phyloP scores from a whole-genome alignment of 73 alveolate species.

The Tetrahymena malaccensis region DNA sequence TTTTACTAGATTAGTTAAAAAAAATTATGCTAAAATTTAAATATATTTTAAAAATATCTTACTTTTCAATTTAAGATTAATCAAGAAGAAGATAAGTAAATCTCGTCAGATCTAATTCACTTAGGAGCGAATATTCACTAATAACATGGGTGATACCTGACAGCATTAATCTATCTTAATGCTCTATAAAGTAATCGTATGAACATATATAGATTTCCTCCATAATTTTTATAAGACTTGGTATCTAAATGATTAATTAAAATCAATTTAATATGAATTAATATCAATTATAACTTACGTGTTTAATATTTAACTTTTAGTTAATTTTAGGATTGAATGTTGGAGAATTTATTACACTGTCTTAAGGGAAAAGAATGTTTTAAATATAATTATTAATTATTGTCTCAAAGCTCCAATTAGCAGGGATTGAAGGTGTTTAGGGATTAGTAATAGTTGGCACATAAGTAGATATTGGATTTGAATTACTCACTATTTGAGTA shows the following conservation, averaged over 20 bases:
- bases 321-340: constrained; percentile 2
- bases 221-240: constrained; percentile 38
- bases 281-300: not conserved
- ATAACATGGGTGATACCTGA: constrained; percentile 80
- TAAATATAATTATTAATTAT: constrained; percentile 21
- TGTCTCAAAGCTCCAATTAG: not conserved
- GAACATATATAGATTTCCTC: constrained; percentile 46
- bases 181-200: constrained; percentile 18
- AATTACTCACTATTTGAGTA: constrained; percentile 88
- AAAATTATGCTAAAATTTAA: not conserved
- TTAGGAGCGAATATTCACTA: constrained; percentile 42
- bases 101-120: constrained; percentile 43
- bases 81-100: constrained; percentile 47
- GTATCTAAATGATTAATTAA: not conserved
- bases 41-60: constrained; percentile 35
- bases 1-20: constrained; percentile 14
- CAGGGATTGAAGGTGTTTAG: not conserved
- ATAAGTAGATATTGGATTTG: constrained; percentile 55
- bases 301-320: not conserved
- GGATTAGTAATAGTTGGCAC: constrained; percentile 9
- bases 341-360: constrained; percentile 19
- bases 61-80: constrained; percentile 39
- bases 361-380: constrained; percentile 26
- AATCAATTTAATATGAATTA: not conserved
- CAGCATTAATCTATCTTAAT: constrained; percentile 20